Evolutionary conservation across 441 rosid species (phyloP), one percentile per base, ranked within the genome.

Genomic region (Hura crepitans): DNA sequence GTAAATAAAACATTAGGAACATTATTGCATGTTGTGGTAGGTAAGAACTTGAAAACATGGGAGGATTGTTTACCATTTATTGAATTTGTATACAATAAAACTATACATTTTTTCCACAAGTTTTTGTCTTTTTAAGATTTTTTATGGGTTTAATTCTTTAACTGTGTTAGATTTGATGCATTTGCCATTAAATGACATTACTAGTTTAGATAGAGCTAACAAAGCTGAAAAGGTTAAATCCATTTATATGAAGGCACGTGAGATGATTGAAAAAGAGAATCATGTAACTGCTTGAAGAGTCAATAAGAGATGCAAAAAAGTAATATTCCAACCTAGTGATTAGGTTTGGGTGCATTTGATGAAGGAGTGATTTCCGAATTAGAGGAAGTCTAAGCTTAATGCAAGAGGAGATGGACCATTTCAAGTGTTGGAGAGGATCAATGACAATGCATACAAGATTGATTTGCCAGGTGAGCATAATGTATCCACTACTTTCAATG

Each of bases 31-130:
- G 33, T 15, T 20, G 12, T 27, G 5, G 61, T 56, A 15, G 3
- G 15, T 5, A 6, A 10, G 23, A 56, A 23, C 14, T 23, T 25
- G 14, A 25, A 56, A 23, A 9, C 43, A 0, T 59, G 20, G 63
- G 63, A 59, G 15, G 63, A 30, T 17, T 28, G 22, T 13, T 1
- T 59, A 17, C 43, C 43, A 3, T 28, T 59, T 30, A 23, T 33
- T 33, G 37, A 33, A 6, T 33, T 33, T 33, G 37, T 6, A 2
- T 33, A 6, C 6, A 6, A 33, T 59, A 17, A 43, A 30, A 12
- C 14, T 33, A 18, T 59, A 12, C 63, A 59, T 59, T 59, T 43
- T n/a, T 59, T 59, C 63, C 15, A 59, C n/a, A 2, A n/a, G 63
- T 12, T 30, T 12, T 59, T 28, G 43, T 15, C 43, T 43, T 33